Base-by-base conservation (phyloP, 2,329 filamentous ascomycete genomes). In the Knufia fluminis region DNA sequence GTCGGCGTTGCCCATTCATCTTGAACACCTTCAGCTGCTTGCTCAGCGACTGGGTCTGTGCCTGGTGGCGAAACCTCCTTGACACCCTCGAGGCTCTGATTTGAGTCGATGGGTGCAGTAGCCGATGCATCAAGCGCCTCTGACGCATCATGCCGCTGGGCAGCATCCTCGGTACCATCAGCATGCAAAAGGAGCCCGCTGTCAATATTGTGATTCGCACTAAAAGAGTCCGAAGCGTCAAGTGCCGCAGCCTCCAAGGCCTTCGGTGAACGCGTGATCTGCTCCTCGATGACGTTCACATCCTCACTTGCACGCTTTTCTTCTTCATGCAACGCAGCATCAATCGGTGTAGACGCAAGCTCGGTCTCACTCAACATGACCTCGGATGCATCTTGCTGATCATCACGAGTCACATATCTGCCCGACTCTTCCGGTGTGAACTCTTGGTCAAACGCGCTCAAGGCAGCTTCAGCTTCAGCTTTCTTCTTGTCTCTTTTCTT, bases 1-100 rank as follows among this genome's bases (percentile, higher is more conserved):
- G 54, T 58, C 4, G 49, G 48, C 38, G 50, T 50, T 36, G 56
- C 57, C 50, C 49, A 51, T 52, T 54, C 48, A 47, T 51, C 32
- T 48, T 41, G 23, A 17, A 32, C 35, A 23, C 39, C 16, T 48
- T 51, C 3, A 12, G 24, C 28, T 49, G 49, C 45, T 49, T 49
- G 9, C 23, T 36, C 24, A 24, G 54, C 36, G 7, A 32, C 23
- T 39, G 43, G 35, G 43, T 47, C 41, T 31, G 48, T 52, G 7
- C 33, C 20, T 17, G 19, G 33, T 22, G 24, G 28, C 31, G 26
- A 43, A n/a, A 10, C 17, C 4, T 14, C 33, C 16, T 36, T 6
- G n/a, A 16, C 10, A 17, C 4, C n/a, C 7, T 36, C 7, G 4
- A 17, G n/a, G 10, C 16, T 17, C 6, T 7, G 7, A 14, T 4